A percentile compares a stretch with the other conserved stretches of the same genome.
These are phyloP conservation scores for Ophiocordyceps camponoti-leonardi DNA, from an alignment of 2,329 filamentous ascomycete species.

Conservation along the genomic window DNA sequence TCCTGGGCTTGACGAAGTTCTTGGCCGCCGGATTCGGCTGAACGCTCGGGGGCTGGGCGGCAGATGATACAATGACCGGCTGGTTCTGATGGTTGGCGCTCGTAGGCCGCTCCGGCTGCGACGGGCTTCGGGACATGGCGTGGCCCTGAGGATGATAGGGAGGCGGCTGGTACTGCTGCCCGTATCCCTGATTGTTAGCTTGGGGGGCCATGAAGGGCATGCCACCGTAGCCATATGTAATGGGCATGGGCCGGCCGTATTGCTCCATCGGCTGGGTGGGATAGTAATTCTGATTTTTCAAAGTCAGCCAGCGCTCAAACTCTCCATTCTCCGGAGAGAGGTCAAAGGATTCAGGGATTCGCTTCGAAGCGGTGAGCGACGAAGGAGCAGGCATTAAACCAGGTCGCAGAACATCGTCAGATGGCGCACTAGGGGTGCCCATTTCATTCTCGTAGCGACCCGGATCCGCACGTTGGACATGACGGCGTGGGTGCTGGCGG, in stretches of 20 bases:
- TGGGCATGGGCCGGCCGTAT: constrained; percentile 18
- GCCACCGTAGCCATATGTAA: constrained; percentile 25
- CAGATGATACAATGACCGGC: constrained; percentile 43
- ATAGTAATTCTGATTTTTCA: constrained; percentile 49
- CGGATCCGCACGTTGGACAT: constrained; percentile 26
- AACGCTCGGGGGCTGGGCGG: constrained; percentile 46
- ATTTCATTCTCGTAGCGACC: constrained; percentile 12
- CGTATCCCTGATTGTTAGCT: constrained; percentile 31
- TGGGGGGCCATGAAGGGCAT: constrained; percentile 33
- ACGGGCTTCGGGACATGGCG: constrained; percentile 70
- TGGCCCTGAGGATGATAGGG: constrained; percentile 35
- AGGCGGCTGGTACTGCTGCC: constrained; percentile 24
- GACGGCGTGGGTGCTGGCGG: constrained; percentile 21
- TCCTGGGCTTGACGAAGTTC: constrained; percentile 34
- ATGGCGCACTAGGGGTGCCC: constrained; percentile 7
- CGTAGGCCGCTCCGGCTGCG: constrained; percentile 52
- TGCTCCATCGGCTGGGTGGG: constrained; percentile 24
- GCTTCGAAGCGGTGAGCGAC: constrained; percentile 2
- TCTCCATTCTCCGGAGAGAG: constrained; percentile 52
- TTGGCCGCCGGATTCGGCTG: constrained; percentile 28
- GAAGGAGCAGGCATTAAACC: constrained; percentile 2
- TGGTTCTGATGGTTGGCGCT: constrained; percentile 46
- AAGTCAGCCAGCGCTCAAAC: constrained; percentile 59
- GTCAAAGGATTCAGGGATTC: constrained; percentile 25
- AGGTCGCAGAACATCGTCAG: constrained; percentile 3